Conservation (phyloP, 2,329 filamentous ascomycete species). For the Colletotrichum sp. region DNA sequence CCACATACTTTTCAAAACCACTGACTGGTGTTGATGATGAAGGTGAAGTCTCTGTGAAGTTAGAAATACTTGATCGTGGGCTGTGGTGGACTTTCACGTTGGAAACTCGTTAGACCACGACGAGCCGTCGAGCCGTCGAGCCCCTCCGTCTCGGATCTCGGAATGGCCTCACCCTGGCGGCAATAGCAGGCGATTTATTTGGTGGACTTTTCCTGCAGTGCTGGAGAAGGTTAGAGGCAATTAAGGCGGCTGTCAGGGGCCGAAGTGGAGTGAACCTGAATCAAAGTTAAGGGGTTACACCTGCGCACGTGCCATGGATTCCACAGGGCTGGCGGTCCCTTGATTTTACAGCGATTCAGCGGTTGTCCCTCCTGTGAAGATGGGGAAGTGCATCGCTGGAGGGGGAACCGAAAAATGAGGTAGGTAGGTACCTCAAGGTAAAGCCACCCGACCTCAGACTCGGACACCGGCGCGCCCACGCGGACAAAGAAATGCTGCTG, state of each 20-base stretch:
- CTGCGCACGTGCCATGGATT: conserved; percentile 7
- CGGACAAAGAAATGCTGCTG: not conserved
- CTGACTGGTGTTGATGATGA: too few species aligned
- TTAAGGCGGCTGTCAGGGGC: not conserved
- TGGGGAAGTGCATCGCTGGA: not conserved
- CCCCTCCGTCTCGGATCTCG: not conserved
- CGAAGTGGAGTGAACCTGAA: not conserved
- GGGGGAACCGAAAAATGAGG: not conserved
- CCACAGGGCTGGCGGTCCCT: conserved; percentile 4
- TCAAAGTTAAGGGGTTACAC: conserved; percentile 16
- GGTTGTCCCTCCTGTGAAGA: not conserved
- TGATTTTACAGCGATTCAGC: not conserved
- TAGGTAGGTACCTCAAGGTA: not conserved
- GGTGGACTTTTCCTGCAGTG: not conserved
- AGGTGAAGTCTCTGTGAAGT: too few species aligned
- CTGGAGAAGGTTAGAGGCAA: not conserved
- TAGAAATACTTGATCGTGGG: too few species aligned
- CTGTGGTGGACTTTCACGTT: not conserved
- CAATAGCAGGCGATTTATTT: not conserved
- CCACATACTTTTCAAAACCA: too few species aligned
- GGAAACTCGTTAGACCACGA: not conserved
- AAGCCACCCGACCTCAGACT: not conserved
- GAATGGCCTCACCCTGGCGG: not conserved
- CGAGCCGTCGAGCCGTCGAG: not conserved
- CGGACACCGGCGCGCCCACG: not conserved